Conservation (phyloP, 1,284 basidiomycete genomes). For the Malassezia sympodialis region DNA sequence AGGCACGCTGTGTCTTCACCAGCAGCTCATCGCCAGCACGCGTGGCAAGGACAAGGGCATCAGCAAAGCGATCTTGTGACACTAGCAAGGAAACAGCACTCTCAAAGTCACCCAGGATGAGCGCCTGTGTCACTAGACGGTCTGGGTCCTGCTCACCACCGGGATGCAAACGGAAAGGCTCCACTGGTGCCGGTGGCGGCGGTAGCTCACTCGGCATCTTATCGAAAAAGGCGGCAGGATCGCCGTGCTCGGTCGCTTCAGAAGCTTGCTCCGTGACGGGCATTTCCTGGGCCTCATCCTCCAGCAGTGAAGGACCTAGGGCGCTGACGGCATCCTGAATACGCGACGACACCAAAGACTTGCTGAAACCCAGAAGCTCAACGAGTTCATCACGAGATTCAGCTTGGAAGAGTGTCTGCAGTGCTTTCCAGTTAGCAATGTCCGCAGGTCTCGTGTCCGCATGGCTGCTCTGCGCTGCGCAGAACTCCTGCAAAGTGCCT, state of each 20-base stretch:
- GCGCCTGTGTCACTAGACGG: constrained; percentile 75
- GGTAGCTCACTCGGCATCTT: not conserved
- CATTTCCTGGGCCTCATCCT: not conserved
- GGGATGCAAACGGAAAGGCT: constrained; percentile 82
- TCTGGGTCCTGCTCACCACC: constrained; percentile 77
- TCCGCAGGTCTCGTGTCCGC: constrained; percentile 50
- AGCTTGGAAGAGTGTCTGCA: constrained; percentile 76
- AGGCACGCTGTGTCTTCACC: constrained; percentile 78
- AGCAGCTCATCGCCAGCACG: constrained; percentile 83
- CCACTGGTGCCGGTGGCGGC: constrained; percentile 1
- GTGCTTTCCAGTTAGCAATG: constrained; percentile 64
- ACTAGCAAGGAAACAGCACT: constrained; percentile 85
- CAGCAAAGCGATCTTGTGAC: constrained; percentile 78
- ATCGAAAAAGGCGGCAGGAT: constrained; percentile 5
- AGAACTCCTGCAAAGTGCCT: constrained; percentile 37
- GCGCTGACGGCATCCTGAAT: constrained; percentile 72
- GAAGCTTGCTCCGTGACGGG: not conserved
- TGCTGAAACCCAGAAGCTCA: constrained; percentile 82
- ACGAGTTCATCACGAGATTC: constrained; percentile 83
- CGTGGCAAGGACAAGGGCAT: constrained; percentile 84
- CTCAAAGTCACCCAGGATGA: constrained; percentile 87
- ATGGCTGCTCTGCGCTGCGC: constrained; percentile 35
- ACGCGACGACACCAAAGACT: constrained; percentile 67
- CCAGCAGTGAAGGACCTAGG: constrained; percentile 47
- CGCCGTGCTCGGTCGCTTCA: not conserved